Evolutionary conservation across 2,329 filamentous ascomycete genomes (phyloP), one percentile per base, ranked within the genome.

Genomic region (Neophaeococcomyces aloes): DNA sequence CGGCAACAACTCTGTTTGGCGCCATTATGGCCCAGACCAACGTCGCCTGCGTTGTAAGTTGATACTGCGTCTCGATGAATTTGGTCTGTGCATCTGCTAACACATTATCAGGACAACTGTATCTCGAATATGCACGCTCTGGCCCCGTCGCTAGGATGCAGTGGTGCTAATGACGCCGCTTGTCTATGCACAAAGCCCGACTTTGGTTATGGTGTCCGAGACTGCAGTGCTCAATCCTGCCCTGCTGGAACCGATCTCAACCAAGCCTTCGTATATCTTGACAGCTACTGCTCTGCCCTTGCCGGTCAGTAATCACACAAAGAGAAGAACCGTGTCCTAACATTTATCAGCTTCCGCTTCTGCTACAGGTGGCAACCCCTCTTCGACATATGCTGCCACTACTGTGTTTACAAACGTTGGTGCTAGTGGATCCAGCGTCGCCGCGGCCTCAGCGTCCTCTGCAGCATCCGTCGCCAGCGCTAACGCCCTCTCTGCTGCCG

Each of bases 191-290:
- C 51, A 29, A 62, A 55, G 42, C 25, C 49, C 17, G 49, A 71
- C 59, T 70, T 70, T 54, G 45, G 53, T 23, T 64, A 57, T 47
- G 68, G 68, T 45, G 59, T 71, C 37, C 65, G 61, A 29, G 68
- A 71, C 56, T 71, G 68, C 60, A 64, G 64, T 31, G 35, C 51
- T 13, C 48, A 69, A 54, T 63, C 66, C 27, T 71, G 68, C 55
- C 62, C 63, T 8, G 10, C 36, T 33, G 53, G 48, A 11, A 61
- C 64, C 18, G 57, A 67, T 46, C 47, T 61, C 8, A 43, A 48
- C 37, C 36, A 51, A 11, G 61, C 66, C 36, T 49, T 63, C 29
- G 29, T 51, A 2, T 59, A 57, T 37, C 65, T 61, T 31, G 47
- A 59, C n/a, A 46, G 48, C 18, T 56, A 62, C 45, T 69, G 66